Evolutionary conservation across 2,329 filamentous ascomycete genomes (phyloP).

Genomic region (Alternaria gaisen): DNA sequence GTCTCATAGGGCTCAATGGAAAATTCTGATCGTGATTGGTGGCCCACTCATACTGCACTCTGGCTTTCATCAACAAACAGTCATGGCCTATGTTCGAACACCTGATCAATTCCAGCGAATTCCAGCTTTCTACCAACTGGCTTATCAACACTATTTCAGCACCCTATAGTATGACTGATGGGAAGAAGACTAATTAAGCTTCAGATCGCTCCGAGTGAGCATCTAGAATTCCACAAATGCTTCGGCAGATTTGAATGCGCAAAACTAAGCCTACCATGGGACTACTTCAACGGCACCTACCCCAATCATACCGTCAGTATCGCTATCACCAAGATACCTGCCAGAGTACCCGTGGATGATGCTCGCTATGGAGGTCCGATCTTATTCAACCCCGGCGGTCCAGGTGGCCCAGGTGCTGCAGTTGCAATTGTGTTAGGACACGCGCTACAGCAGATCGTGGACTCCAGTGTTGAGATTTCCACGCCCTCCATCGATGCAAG

Average conservation of each 20-base stretch:
- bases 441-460: constrained; percentile 41
- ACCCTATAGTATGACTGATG: background rate
- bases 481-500: constrained; percentile 33
- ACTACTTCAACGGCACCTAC: constrained; percentile 50
- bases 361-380: constrained; percentile 54
- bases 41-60: background rate
- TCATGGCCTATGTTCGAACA: background rate
- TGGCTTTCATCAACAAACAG: background rate
- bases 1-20: background rate
- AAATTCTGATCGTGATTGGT: background rate
- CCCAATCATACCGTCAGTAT: constrained; percentile 40
- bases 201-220: constrained; percentile 36
- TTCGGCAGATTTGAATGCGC: constrained; percentile 46
- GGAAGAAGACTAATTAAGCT: constrained; percentile 21
- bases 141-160: background rate
- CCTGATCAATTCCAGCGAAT: background rate
- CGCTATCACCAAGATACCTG: constrained; percentile 44
- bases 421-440: constrained; percentile 38
- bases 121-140: background rate
- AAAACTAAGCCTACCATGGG: constrained; percentile 47
- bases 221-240: constrained; percentile 45
- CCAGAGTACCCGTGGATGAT: constrained; percentile 46
- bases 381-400: constrained; percentile 56
- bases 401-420: constrained; percentile 53
- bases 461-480: constrained; percentile 27